Evolutionary conservation across 1,139 yeast genomes (phyloP).

Genomic region (Blastobotrys malaysiensis): DNA sequence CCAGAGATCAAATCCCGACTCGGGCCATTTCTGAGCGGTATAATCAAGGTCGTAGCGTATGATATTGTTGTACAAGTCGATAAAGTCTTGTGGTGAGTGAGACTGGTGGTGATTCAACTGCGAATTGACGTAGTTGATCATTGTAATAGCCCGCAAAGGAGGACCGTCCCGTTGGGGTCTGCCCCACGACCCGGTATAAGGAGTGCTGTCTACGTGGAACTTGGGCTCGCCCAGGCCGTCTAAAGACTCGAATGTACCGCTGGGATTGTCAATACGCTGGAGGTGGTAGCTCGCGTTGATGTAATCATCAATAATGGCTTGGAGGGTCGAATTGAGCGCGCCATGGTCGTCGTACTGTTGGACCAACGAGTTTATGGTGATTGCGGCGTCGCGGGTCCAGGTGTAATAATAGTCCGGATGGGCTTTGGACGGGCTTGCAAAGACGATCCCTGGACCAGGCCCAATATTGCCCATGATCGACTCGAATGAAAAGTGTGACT

Average conservation of each 20-base stretch:
- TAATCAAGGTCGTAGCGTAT: slow-evolving; percentile 69
- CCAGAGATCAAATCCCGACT: slow-evolving; percentile 81
- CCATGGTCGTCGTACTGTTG: slow-evolving; percentile 43
- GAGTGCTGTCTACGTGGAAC: slow-evolving; percentile 57
- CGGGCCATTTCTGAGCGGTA: slow-evolving; percentile 57
- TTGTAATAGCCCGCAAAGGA: slow-evolving; percentile 66
- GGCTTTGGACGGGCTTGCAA: slow-evolving; percentile 73
- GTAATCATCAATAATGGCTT: slow-evolving; percentile 49
- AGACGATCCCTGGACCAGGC: slow-evolving; percentile 41
- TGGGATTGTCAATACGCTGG: slow-evolving; percentile 62
- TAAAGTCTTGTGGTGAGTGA: slow-evolving; percentile 18
- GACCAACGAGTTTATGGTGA: slow-evolving; percentile 64
- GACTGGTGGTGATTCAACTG: slow-evolving; percentile 36
- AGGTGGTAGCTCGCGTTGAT: slow-evolving; percentile 51
- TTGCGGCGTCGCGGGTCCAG: slow-evolving; percentile 89
- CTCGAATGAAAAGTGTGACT: slow-evolving; percentile 46
- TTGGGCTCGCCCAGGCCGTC: slow-evolving; percentile 86
- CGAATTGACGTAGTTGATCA: slow-evolving; percentile 49
- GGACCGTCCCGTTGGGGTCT: slow-evolving; percentile 97
- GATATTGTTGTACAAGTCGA: slow-evolving; percentile 35
- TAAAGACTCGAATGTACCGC: slow-evolving; percentile 54
- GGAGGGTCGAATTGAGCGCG: slow-evolving; percentile 30
- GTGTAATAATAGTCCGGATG: slow-evolving; percentile 79
- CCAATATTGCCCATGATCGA: slow-evolving; percentile 62
- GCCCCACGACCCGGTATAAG: slow-evolving; percentile 74